phyloP scores from a whole-genome alignment of 225 moss, liverwort and hornwort genomes.

The Marchantia polymorpha region DNA sequence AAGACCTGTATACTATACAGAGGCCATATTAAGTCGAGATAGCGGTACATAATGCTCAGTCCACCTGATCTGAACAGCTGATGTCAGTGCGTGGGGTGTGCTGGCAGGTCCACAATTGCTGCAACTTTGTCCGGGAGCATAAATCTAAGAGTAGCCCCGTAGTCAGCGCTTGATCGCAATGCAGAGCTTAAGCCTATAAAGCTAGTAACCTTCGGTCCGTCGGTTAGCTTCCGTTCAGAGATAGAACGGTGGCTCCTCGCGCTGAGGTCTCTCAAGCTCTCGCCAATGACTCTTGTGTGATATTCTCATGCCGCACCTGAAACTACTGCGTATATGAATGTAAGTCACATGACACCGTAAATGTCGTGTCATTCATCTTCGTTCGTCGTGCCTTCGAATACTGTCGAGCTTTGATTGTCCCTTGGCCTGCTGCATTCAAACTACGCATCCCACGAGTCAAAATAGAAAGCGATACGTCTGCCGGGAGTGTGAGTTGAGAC shows the following conservation, averaged over 20 bases:
- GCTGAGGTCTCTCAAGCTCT: constrained; percentile 2
- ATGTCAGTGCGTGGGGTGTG: constrained; percentile 2
- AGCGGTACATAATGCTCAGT: neutral
- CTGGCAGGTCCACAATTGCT: constrained; percentile 15
- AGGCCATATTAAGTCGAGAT: neutral
- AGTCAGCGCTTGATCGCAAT: neutral
- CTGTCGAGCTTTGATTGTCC: neutral
- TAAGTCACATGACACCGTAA: constrained; percentile 8
- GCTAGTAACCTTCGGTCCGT: neutral
- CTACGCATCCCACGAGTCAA: neutral
- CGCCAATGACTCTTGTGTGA: constrained; percentile 7
- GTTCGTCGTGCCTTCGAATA: neutral
- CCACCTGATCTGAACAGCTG: constrained; percentile 2
- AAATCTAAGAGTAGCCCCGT: neutral
- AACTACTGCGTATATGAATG: neutral
- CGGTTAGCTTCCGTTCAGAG: constrained; percentile 11
- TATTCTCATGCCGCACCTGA: neutral
- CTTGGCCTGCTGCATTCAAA: neutral
- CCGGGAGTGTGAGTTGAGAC: neutral
- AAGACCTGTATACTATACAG: neutral
- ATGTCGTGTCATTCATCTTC: neutral
- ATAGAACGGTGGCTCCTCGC: constrained; percentile 13
- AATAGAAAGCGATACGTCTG: neutral
- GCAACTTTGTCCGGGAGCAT: constrained; percentile 7
- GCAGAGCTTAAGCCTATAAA: constrained; percentile 2